phyloP scores from a whole-genome alignment of 345 rosid genomes.

The Gossypium herbaceum region DNA sequence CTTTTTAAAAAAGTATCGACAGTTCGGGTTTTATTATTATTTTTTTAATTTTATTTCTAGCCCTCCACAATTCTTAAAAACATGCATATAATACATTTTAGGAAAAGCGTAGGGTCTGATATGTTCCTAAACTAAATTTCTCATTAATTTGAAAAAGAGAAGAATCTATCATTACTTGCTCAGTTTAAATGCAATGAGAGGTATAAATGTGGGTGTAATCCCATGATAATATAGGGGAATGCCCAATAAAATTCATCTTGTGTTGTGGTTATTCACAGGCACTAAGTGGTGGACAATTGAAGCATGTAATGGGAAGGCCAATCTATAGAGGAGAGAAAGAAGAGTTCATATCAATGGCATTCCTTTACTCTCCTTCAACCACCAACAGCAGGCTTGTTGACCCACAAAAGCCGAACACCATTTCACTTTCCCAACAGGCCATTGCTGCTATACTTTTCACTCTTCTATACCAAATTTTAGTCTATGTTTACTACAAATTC shows the following conservation, averaged over 20 bases:
- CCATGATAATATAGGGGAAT: not conserved
- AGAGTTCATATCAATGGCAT: constrained; percentile 50
- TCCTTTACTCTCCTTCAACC: constrained; percentile 38
- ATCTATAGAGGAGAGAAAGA: constrained; percentile 34
- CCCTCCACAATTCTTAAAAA: no score
- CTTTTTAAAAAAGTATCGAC: no score
- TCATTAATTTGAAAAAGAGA: not conserved
- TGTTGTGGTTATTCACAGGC: constrained; percentile 25
- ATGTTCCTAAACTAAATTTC: no score
- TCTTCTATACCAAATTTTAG: constrained; percentile 42
- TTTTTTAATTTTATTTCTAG: no score
- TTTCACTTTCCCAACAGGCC: constrained; percentile 61
- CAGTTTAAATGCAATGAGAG: not conserved
- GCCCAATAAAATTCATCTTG: not conserved
- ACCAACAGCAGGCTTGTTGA: not conserved
- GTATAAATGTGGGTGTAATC: not conserved
- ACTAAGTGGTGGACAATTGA: constrained; percentile 48
- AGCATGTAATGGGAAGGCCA: constrained; percentile 64
- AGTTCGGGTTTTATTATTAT: no score
- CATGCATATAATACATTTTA: no score
- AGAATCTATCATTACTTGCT: not conserved
- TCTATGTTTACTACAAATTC: constrained; percentile 29
- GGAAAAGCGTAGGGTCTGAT: no score
- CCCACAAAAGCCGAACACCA: constrained; percentile 26
- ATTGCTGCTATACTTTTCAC: constrained; percentile 43